Evolutionary conservation across 331 rosid genomes (phyloP).

Genomic region (Dryas integrifolia): DNA sequence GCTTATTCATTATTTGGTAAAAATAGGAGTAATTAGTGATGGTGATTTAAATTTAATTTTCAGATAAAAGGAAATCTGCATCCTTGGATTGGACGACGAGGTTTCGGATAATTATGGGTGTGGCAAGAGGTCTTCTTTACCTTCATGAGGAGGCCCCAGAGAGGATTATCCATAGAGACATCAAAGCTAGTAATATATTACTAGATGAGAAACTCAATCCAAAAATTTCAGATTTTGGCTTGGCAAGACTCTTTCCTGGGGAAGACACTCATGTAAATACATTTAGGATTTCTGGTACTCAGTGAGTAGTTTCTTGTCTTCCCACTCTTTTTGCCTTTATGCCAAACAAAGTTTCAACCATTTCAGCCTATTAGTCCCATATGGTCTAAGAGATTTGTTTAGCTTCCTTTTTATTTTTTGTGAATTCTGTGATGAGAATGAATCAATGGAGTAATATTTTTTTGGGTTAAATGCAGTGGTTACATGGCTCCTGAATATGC

Average conservation of each 20-base stretch:
- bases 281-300: constrained; percentile 84
- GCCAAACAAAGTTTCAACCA: not conserved
- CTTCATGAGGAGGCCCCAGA: constrained; percentile 86
- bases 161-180: constrained; percentile 86
- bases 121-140: constrained; percentile 78
- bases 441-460: not conserved
- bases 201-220: constrained; percentile 72
- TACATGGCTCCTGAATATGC: constrained; percentile 97
- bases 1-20: not conserved
- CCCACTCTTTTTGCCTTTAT: constrained; percentile 7
- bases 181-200: constrained; percentile 86
- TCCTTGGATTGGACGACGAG: constrained; percentile 67
- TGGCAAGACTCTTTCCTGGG: constrained; percentile 92
- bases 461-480: constrained; percentile 48
- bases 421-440: not conserved
- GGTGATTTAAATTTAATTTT: constrained; percentile 19
- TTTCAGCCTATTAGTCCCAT: not conserved
- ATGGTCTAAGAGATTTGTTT: not conserved
- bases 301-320: constrained; percentile 57
- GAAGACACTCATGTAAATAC: constrained; percentile 85
- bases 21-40: not conserved
- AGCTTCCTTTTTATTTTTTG: not conserved
- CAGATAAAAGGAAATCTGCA: constrained; percentile 62
- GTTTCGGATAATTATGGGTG: constrained; percentile 55
- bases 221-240: constrained; percentile 81